Evolutionary conservation across 371 early-diverging fungal species (phyloP).

Genomic region (Smittium mucronatum): DNA sequence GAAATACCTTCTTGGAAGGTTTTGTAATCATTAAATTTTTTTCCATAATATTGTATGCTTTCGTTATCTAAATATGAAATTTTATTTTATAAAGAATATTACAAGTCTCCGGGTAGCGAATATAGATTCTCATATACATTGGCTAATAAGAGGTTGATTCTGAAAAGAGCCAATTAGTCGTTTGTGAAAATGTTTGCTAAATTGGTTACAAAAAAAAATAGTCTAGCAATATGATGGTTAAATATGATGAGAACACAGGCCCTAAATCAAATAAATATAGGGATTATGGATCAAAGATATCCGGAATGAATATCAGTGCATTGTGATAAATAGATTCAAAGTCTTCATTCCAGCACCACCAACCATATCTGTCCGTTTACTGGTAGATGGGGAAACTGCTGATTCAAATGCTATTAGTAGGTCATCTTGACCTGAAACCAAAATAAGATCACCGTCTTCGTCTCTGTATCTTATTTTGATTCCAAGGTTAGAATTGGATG

Average conservation of each 20-base stretch:
- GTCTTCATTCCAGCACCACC: neutral
- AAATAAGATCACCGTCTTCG: slow-evolving; percentile 80
- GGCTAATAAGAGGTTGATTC: neutral
- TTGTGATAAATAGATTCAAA: neutral
- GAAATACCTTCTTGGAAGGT: too few relatives aligned
- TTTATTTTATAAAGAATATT: too few relatives aligned
- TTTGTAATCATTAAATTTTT: too few relatives aligned
- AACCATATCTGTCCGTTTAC: neutral
- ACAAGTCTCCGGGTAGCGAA: too few relatives aligned
- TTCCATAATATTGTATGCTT: too few relatives aligned
- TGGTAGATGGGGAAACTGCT: slow-evolving; percentile 16
- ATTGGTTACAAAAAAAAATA: neutral
- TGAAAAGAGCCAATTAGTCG: neutral
- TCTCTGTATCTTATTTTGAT: slow-evolving; percentile 78
- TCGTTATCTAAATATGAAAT: too few relatives aligned
- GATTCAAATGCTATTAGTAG: slow-evolving; percentile 83
- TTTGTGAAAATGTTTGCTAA: neutral
- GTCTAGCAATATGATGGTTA: neutral
- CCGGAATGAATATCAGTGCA: neutral
- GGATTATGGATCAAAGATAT: neutral
- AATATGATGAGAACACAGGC: too few relatives aligned
- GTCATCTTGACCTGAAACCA: slow-evolving; percentile 80
- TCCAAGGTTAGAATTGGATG: slow-evolving; percentile 28
- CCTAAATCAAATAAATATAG: too few relatives aligned
- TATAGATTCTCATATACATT: too few relatives aligned